phyloP scores from a whole-genome alignment of 1,284 basidiomycete genomes.

The Kwoniella shivajii region DNA sequence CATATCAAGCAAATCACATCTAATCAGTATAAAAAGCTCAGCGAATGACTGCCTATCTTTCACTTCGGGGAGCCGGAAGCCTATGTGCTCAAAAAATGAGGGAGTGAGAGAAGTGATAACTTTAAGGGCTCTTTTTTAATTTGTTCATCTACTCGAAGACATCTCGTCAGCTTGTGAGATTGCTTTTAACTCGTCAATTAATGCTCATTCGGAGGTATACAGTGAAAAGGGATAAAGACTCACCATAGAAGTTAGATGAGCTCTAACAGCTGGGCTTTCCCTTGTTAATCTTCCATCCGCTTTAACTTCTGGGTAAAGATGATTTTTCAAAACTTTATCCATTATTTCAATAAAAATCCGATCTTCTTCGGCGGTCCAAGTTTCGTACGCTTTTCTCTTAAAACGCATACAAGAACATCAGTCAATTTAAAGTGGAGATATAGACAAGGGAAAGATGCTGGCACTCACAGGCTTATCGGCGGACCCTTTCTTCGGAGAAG shows the following conservation, averaged over 20 bases:
- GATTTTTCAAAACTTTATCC: constrained; percentile 8
- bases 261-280: constrained; percentile 21
- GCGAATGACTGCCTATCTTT: too few relatives aligned
- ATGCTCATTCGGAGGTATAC: too few relatives aligned
- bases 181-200: neutral
- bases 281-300: constrained; percentile 32
- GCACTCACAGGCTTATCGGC: constrained; percentile 5
- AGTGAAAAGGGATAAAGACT: constrained; percentile 14
- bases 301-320: constrained; percentile 21
- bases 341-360: constrained; percentile 14
- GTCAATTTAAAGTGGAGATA: neutral
- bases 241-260: constrained; percentile 33
- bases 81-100: too few relatives aligned
- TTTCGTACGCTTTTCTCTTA: constrained; percentile 12
- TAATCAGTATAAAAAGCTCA: too few relatives aligned
- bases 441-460: neutral
- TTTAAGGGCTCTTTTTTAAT: neutral
- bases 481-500: constrained; percentile 8
- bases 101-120: too few relatives aligned
- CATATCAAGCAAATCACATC: too few relatives aligned
- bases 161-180: neutral
- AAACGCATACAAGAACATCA: constrained; percentile 6
- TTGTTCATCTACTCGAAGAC: neutral
- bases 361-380: constrained; percentile 26
- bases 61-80: too few relatives aligned